Evolutionary conservation across 495 filamentous ascomycete genomes (phyloP), one percentile per base, ranked within the genome.

Genomic region (Bacidia rubella): DNA sequence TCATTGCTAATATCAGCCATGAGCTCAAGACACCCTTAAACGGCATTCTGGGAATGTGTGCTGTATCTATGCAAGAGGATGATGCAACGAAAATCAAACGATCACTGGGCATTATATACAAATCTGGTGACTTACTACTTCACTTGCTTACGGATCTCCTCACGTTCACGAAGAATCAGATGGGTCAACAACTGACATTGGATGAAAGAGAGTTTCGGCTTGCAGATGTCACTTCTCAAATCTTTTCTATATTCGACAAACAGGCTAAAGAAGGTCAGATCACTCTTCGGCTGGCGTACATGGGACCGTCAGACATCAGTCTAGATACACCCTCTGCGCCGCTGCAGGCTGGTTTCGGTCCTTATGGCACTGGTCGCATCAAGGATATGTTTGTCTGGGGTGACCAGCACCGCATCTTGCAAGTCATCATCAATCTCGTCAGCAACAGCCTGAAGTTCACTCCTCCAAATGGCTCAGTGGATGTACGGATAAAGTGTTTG

Each of bases 1-100:
- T 96, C 65, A 90, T 96, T 56, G 90, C 90, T 25, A 96, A 96
- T 58, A 94, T 96, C 24, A 93, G 87, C 2, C 90, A 96, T 62
- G 90, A 95, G 63, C 73, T 96, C 12, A 89, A 93, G 63, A 95
- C 90, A 1, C 90, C 90, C 0, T 66, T 95, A 21, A 96, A 96
- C 61, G 90, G 87, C 2, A 95, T 96, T 57, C 68, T 96, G 26
- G 90, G 90, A 47, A 95, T 95, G 87, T 86, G 81, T 57, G 85
- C 88, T 0, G 84, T 92, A 1, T 92, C 85, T 62, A 88, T 94
- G 86, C 82, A 85, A 51, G 89, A 95, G 60, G 82, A 90, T 25
- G 86, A 94, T 56, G 65, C 84, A 5, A 63, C 66, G 15, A 78
- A 82, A 49, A 79, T 95, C 54, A 88, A 87, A 66, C 77, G 86